phyloP scores from a whole-genome alignment of 2,329 filamentous ascomycete species.

The Penicillium hordei region DNA sequence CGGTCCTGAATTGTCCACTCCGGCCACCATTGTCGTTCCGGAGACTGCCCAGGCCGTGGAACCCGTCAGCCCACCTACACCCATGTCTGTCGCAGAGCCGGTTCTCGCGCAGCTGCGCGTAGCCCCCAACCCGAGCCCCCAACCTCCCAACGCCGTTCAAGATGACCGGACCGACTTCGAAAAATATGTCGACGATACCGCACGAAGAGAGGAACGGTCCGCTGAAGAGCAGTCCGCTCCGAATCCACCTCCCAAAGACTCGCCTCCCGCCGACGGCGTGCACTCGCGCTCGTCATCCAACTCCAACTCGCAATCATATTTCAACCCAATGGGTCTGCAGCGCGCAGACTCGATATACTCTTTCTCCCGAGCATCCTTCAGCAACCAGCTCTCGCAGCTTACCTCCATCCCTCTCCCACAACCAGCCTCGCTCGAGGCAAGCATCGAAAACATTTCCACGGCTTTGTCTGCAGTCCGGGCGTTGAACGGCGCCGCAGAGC shows the following conservation, averaged over 20 bases:
- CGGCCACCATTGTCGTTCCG: slow-evolving; percentile 6
- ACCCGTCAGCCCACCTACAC: slow-evolving; percentile 11
- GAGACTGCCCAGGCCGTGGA: slow-evolving; percentile 13
- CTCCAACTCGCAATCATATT: slow-evolving; percentile 43
- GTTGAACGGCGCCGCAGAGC: slow-evolving; percentile 81
- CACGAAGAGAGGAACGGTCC: slow-evolving; percentile 31
- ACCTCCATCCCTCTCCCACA: slow-evolving; percentile 88
- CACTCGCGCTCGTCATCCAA: slow-evolving; percentile 32
- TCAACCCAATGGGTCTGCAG: slow-evolving; percentile 49
- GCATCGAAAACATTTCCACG: slow-evolving; percentile 80
- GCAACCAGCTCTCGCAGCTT: slow-evolving; percentile 86
- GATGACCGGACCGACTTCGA: slow-evolving; percentile 42
- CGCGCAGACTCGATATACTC: slow-evolving; percentile 89
- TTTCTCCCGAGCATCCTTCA: slow-evolving; percentile 86
- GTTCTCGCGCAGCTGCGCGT: slow-evolving; percentile 23
- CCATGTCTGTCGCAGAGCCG: slow-evolving; percentile 35
- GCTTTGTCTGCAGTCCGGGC: slow-evolving; percentile 81
- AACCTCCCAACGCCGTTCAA: slow-evolving; percentile 16
- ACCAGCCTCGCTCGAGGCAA: slow-evolving; percentile 76
- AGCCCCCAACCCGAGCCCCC: slow-evolving; percentile 12
- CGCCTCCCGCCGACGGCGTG: slow-evolving; percentile 18
- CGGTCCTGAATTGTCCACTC: slow-evolving; percentile 12
- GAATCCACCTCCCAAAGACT: slow-evolving; percentile 40
- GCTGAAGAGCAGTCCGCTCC: slow-evolving; percentile 28
- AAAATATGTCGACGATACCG: slow-evolving; percentile 43